Base-by-base conservation (phyloP, 805 yeast species). In the Yarrowia yakushimensis region DNA sequence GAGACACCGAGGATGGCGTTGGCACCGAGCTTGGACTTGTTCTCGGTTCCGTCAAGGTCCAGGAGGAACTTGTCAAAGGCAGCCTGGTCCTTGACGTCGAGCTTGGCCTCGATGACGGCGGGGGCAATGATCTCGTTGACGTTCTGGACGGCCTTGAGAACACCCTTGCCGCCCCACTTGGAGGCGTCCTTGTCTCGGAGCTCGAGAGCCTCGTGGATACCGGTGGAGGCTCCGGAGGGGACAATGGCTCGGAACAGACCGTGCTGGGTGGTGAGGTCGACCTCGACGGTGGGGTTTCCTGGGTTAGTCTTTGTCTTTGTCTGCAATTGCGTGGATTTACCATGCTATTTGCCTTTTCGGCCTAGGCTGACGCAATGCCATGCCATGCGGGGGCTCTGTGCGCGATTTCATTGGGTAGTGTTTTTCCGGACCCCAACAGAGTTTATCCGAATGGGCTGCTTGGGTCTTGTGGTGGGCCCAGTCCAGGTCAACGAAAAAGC, bases 161-260 rank as follows among this genome's bases (percentile, higher is more conserved):
- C 99, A 88, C 98, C 99, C 86, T 93, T 94, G 78, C 99, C 99
- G 76, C 85, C 82, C 99, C 99, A 93, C 81, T 90, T 89, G 76
- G 94, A 80, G 82, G 90, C 89, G 85, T 94, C 99, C 73, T 90
- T 94, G 77, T 93, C 99, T 85, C 99, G 91, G 79, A 93, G 85
- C 84, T 93, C 99, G 72, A 92, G 82, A 72, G 99, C 99, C 85
- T 94, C 99, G 81, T 90, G 96, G 79, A 88, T 79, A 87, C 99
- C 99, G 68, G 99, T 94, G 75, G 98, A 93, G 70, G 99, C 99
- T 82, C 99, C 99, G 69, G 97, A 91, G 78, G 99, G 99, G 67
- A 94, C 99, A 76, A 93, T 92, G 70, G 98, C 85, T 81, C 97
- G 88, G 96, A 90, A 92, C 69, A 84, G 73, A 75, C 99, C 99